Evolutionary conservation across 2,329 filamentous ascomycete genomes (phyloP).

Genomic region (Colletotrichum sp.): DNA sequence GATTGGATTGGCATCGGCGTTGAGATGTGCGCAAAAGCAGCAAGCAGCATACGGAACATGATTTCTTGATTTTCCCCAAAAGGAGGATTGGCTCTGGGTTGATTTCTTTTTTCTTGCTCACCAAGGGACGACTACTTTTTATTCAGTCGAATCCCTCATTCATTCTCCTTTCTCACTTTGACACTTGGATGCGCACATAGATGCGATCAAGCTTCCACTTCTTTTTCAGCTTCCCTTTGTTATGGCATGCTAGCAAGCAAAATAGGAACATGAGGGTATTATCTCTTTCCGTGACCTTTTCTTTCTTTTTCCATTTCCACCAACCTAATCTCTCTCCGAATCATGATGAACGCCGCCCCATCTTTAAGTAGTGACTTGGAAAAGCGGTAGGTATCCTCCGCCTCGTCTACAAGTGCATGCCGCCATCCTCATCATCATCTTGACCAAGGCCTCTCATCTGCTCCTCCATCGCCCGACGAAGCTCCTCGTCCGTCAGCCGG

Average conservation of each 20-base stretch:
- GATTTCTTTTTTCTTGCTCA: not conserved
- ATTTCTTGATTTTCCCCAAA: not conserved
- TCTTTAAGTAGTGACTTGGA: not conserved
- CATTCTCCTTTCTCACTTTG: not conserved
- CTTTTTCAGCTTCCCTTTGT: constrained; percentile 1
- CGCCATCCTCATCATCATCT: constrained; percentile 51
- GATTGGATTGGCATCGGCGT: constrained; percentile 7
- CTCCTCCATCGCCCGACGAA: constrained; percentile 60
- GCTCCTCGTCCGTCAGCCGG: constrained; percentile 62
- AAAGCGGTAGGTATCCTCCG: not conserved
- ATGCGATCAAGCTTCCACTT: not conserved
- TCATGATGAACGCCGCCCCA: not conserved
- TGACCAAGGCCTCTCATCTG: constrained; percentile 52
- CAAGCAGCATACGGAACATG: constrained; percentile 5
- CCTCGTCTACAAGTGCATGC: constrained; percentile 62
- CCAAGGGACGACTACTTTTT: not conserved
- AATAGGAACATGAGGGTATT: constrained; percentile 15
- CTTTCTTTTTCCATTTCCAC: not conserved
- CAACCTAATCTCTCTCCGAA: not conserved
- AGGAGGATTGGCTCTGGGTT: not conserved
- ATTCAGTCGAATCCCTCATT: not conserved
- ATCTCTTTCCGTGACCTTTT: not conserved
- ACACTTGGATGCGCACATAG: not conserved
- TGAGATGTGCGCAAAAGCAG: constrained; percentile 9
- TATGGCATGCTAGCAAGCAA: constrained; percentile 21